These are phyloP conservation scores for Coemansia sp. DNA, from an alignment of 192 early-diverging fungal species.

Conservation along the genomic window DNA sequence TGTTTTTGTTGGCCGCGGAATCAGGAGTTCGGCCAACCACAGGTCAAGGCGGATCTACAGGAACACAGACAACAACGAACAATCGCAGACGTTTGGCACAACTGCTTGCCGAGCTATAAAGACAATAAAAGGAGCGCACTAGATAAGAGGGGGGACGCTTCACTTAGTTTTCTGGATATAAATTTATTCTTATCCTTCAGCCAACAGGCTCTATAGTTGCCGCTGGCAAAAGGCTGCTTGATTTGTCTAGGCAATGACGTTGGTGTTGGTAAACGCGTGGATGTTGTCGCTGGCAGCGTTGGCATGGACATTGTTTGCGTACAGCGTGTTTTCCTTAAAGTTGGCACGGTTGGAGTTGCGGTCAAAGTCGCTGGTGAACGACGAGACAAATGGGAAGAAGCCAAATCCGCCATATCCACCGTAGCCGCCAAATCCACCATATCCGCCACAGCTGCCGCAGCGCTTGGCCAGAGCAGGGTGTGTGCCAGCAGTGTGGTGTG, in stretches of 20 bases:
- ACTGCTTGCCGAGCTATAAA: no score
- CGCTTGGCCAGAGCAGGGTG: background rate
- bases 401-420: background rate
- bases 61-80: no score
- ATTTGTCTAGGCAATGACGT: slow-evolving; percentile 60
- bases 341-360: slow-evolving; percentile 11
- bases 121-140: no score
- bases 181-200: no score
- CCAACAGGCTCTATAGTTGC: background rate
- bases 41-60: no score
- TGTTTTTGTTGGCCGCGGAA: no score
- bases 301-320: slow-evolving; percentile 12
- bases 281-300: slow-evolving; percentile 8
- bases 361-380: slow-evolving; percentile 14
- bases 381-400: slow-evolving; percentile 11
- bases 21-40: no score
- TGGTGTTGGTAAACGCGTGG: slow-evolving; percentile 76
- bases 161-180: no score
- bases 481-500: background rate
- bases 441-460: background rate
- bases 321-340: slow-evolving; percentile 24
- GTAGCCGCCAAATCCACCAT: background rate
- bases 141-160: no score
- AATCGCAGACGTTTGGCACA: no score
- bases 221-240: background rate